These are phyloP conservation scores for Pelargonium cotyledonis DNA, from an alignment of 441 rosid genomes.

Conservation along the genomic window DNA sequence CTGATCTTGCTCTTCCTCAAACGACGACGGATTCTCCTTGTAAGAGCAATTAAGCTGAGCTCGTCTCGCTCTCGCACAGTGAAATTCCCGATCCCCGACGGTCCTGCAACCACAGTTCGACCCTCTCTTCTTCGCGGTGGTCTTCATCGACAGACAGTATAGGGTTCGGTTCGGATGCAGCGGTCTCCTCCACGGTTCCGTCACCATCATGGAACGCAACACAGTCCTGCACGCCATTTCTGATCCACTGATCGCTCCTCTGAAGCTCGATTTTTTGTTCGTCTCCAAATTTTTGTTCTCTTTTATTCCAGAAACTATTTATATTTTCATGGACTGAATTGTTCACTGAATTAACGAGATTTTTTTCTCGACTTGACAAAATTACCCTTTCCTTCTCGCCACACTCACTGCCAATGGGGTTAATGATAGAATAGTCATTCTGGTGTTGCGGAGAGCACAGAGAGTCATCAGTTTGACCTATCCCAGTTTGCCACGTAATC, in stretches of 20 bases:
- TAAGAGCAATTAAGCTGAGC: constrained; percentile 40
- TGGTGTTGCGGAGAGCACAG: not conserved
- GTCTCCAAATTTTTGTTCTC: not conserved
- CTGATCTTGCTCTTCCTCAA: constrained; percentile 54
- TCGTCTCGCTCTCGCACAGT: constrained; percentile 14
- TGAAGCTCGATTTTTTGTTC: not conserved
- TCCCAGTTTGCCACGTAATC: not conserved
- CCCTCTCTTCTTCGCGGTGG: constrained; percentile 16
- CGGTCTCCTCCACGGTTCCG: constrained; percentile 46
- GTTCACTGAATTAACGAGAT: constrained; percentile 18
- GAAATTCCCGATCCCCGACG: constrained; percentile 35
- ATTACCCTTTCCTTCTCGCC: not conserved
- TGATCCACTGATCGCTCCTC: not conserved
- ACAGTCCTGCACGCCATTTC: constrained; percentile 67
- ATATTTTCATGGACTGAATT: constrained; percentile 8
- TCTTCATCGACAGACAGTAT: constrained; percentile 27
- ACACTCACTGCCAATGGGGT: too few species aligned
- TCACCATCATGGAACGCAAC: constrained; percentile 42
- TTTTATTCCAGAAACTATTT: not conserved
- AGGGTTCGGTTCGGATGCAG: constrained; percentile 26
- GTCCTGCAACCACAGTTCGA: constrained; percentile 26
- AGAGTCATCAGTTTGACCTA: not conserved
- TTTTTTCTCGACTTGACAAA: constrained; percentile 8
- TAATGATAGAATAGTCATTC: not conserved
- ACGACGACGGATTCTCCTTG: constrained; percentile 16